Evolutionary conservation across 78 protist species (phyloP).

Genomic region (Guillardia theta): DNA sequence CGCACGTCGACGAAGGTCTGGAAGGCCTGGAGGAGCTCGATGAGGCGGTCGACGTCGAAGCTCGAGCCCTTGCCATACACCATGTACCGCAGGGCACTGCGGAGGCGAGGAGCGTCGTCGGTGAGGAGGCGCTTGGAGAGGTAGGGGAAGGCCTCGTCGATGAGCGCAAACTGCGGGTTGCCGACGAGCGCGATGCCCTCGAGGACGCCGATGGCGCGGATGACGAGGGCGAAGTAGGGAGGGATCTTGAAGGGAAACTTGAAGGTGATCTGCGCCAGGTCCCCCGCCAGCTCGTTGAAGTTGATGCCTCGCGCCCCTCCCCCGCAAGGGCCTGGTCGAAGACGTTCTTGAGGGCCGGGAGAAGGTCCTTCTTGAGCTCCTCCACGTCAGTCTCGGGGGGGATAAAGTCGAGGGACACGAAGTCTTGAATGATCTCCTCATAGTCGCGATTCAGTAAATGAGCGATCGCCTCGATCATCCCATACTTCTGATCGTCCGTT

Average conservation of each 20-base stretch:
- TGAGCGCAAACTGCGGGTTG: background rate
- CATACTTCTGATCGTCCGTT: background rate
- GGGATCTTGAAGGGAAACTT: constrained; percentile 54
- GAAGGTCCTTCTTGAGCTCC: background rate
- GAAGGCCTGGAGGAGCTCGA: constrained; percentile 1
- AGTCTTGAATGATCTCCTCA: constrained; percentile 18
- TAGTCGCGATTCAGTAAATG: constrained; percentile 48
- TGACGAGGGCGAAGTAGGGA: constrained; percentile 47
- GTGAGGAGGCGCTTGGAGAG: constrained; percentile 45
- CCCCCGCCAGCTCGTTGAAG: constrained; percentile 50
- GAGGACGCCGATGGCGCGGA: constrained; percentile 51
- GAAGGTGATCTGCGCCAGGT: constrained; percentile 46
- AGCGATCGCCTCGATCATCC: constrained; percentile 53
- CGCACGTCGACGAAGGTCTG: background rate
- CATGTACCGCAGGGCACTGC: background rate
- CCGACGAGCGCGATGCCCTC: constrained; percentile 52
- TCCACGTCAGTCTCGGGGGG: background rate
- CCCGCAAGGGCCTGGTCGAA: constrained; percentile 29
- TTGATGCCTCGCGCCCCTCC: constrained; percentile 44
- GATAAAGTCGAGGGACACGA: constrained; percentile 39
- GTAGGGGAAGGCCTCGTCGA: constrained; percentile 30
- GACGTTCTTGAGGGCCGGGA: constrained; percentile 43
- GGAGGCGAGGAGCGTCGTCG: background rate
- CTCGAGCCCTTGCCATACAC: background rate
- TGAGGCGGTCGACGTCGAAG: background rate